Evolutionary conservation across 2,329 filamentous ascomycete species (phyloP), one percentile per base, ranked within the genome.

Genomic region (Xylaria sp.): DNA sequence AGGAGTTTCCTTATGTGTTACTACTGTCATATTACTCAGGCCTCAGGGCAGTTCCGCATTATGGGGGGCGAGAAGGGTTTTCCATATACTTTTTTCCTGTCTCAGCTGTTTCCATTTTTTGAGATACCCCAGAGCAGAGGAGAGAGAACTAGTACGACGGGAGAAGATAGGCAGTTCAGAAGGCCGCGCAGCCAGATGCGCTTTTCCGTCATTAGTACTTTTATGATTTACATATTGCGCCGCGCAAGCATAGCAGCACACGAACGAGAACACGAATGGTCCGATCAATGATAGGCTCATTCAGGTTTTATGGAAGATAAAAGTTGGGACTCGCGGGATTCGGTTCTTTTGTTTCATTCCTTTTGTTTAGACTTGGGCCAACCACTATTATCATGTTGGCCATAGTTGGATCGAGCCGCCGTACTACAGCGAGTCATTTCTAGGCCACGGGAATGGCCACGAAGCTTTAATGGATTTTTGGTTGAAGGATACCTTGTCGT

Each of bases 21-120:
- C 65, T 72, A 72, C 63, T 76, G 73, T 78, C 73, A 74, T 76
- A 77, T 74, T 77, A 77, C 72, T 75, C 63, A 60, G 57, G 76
- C 75, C 76, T 72, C 76, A 72, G 73, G 76, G 76, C 76, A 75
- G 71, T 71, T 70, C 73, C 71, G 74, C 74, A 76, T 74, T 63
- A 50, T 64, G 71, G 68, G 69, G 69, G 63, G 71, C 50, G 68
- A 73, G 63, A 76, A 71, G 71, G 71, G 70, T 73, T 71, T 71
- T 61, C 55, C 51, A 60, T 66, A 62, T 69, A 72, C 68, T 73
- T 73, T 75, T 75, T 77, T 74, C 68, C 73, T 70, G 71, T 75
- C 75, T 76, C 74, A 66, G 73, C 72, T 66, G 55, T 72, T 77
- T 75, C 71, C 70, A 69, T 73, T 74, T 74, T 72, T 76, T 71